Evolutionary conservation across 2,329 filamentous ascomycete genomes (phyloP).

Genomic region (Ciborinia camelliae): DNA sequence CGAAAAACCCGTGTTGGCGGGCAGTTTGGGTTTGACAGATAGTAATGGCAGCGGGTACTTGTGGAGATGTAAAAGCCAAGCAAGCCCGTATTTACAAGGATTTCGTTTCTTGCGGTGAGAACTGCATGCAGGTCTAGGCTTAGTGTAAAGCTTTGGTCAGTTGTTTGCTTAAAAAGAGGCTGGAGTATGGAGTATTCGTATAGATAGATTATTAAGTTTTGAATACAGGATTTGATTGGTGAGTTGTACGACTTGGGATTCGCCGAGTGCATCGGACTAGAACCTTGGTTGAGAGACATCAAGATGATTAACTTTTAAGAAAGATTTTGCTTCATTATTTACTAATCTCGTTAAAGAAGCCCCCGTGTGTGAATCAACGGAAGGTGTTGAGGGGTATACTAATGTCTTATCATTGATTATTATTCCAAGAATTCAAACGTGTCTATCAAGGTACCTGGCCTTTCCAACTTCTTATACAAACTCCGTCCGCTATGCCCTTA

Average conservation of each 20-base stretch:
- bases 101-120: constrained; percentile 18
- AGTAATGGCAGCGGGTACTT: constrained; percentile 3
- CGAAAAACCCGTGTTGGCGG: not conserved
- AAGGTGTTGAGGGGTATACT: not conserved
- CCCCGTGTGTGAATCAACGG: not conserved
- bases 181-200: constrained; percentile 7
- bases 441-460: constrained; percentile 15
- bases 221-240: not conserved
- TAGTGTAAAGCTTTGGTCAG: not conserved
- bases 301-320: not conserved
- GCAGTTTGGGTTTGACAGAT: not conserved
- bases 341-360: not conserved
- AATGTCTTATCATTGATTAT: constrained; percentile 9
- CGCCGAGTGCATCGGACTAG: constrained; percentile 15
- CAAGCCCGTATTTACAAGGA: not conserved
- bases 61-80: not conserved
- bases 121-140: constrained; percentile 13
- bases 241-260: constrained; percentile 7
- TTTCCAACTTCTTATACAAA: constrained; percentile 23
- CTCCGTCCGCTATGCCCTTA: constrained; percentile 35
- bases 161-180: constrained; percentile 11
- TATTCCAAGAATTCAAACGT: constrained; percentile 20
- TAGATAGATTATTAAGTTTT: constrained; percentile 4
- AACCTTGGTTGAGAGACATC: not conserved
- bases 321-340: no score